Evolutionary conservation across 2,329 filamentous ascomycete genomes (phyloP).

Genomic region (Fonsecaea monophora): DNA sequence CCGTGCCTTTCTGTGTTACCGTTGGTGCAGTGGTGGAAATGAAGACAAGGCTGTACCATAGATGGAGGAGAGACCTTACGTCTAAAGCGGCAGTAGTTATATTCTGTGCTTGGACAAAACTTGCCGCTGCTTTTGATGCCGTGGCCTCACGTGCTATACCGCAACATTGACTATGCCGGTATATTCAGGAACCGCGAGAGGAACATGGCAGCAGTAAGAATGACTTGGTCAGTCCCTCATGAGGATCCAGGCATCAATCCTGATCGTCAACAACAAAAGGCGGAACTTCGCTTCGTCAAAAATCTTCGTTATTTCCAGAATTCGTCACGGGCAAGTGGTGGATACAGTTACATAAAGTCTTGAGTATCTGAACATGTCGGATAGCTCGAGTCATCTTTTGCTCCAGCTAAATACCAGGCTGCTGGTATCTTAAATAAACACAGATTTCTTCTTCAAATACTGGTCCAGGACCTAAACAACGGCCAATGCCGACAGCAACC

Average conservation of each 20-base stretch:
- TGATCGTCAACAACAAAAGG: too few relatives aligned
- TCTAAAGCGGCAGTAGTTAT: background rate
- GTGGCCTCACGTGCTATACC: background rate
- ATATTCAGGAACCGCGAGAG: background rate
- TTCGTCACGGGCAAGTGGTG: background rate
- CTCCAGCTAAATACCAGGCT: background rate
- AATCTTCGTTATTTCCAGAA: background rate
- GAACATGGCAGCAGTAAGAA: background rate
- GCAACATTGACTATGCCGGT: background rate
- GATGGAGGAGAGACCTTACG: background rate
- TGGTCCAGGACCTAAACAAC: background rate
- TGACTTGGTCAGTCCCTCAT: background rate
- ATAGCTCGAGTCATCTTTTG: background rate
- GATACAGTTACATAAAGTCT: background rate
- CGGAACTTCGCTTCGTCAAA: background rate
- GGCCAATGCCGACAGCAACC: background rate
- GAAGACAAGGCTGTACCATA: too few relatives aligned
- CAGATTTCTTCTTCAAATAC: background rate
- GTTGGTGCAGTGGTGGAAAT: background rate
- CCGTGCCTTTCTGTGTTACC: background rate
- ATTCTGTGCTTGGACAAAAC: background rate
- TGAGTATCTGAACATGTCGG: background rate
- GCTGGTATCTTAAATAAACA: background rate
- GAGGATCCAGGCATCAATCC: background rate
- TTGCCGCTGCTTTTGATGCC: background rate